These are phyloP conservation scores for Kewa caespitosa DNA, from an alignment of 179 eudicot species.

Conservation along the genomic window DNA sequence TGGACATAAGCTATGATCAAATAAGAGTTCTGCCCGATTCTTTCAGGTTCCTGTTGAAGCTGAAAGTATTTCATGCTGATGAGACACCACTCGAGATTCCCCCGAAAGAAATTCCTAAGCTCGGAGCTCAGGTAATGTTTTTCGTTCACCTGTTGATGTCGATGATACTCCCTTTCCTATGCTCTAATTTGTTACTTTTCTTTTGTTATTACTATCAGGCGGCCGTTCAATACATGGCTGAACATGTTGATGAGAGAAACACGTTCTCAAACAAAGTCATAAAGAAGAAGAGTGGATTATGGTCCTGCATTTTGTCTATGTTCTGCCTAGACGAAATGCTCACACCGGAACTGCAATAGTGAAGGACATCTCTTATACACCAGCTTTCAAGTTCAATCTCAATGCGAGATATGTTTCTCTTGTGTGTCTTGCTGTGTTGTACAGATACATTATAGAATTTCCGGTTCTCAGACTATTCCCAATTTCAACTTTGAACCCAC, in stretches of 20 bases:
- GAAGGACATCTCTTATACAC: neutral
- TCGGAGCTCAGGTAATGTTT: conserved; percentile 65
- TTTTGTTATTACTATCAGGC: conserved; percentile 20
- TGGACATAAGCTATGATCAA: conserved; percentile 70
- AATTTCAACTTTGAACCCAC: conserved; percentile 3
- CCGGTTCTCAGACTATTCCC: no score
- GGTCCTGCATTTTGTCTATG: conserved; percentile 34
- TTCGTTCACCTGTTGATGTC: neutral
- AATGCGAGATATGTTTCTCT: neutral
- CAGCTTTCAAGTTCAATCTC: neutral
- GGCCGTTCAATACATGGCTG: conserved; percentile 27
- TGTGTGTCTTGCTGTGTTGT: conserved; percentile 18
- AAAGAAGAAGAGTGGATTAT: conserved; percentile 26
- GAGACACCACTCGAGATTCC: conserved; percentile 73
- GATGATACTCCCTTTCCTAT: neutral
- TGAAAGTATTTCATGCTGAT: conserved; percentile 57
- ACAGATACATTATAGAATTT: conserved; percentile 11
- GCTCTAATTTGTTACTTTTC: conserved; percentile 3
- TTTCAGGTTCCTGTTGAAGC: conserved; percentile 44
- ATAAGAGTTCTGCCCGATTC: conserved; percentile 65
- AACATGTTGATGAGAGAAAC: conserved; percentile 9
- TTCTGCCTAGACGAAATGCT: conserved; percentile 33
- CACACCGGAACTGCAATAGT: neutral
- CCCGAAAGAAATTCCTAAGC: conserved; percentile 41
- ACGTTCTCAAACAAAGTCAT: neutral